A percentile compares a stretch with the other conserved stretches of the same genome.
Conservation (phyloP, 345 rosid species). For the Durio zibethinus region DNA sequence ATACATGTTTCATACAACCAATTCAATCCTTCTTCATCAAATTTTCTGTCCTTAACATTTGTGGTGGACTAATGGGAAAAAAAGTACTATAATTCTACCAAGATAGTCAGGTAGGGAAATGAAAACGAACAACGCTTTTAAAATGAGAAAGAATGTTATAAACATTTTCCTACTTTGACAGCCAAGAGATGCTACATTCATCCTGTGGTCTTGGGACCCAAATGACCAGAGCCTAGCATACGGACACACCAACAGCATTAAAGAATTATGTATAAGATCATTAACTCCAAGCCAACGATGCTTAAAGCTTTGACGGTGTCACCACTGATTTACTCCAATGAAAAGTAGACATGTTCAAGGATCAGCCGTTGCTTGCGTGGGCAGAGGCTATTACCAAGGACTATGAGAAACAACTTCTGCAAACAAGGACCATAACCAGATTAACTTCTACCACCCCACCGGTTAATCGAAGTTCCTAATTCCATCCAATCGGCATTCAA, state of each 20-base stretch:
- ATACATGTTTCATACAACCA: no score
- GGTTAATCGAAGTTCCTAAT: slow-evolving; percentile 5
- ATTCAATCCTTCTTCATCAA: no score
- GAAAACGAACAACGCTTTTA: no score
- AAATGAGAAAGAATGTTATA: no score
- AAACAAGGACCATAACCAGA: not conserved
- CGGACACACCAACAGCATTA: not conserved
- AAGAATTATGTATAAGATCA: not conserved
- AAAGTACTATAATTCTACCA: no score
- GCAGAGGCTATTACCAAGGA: not conserved
- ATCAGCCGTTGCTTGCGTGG: not conserved
- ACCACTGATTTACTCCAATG: not conserved
- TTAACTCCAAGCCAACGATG: not conserved
- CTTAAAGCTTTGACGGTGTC: not conserved
- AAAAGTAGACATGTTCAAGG: not conserved
- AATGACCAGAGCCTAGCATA: not conserved
- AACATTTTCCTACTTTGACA: not conserved
- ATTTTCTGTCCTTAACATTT: no score
- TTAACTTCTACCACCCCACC: slow-evolving; percentile 22
- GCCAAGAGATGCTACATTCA: slow-evolving; percentile 1
- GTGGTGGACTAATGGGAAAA: no score
- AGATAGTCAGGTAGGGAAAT: no score
- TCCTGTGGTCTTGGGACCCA: slow-evolving; percentile 10
- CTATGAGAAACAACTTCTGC: not conserved
- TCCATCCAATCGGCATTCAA: slow-evolving; percentile 31